phyloP scores from a whole-genome alignment of 495 filamentous ascomycete genomes.

The Amphirosellinia nigrospora region DNA sequence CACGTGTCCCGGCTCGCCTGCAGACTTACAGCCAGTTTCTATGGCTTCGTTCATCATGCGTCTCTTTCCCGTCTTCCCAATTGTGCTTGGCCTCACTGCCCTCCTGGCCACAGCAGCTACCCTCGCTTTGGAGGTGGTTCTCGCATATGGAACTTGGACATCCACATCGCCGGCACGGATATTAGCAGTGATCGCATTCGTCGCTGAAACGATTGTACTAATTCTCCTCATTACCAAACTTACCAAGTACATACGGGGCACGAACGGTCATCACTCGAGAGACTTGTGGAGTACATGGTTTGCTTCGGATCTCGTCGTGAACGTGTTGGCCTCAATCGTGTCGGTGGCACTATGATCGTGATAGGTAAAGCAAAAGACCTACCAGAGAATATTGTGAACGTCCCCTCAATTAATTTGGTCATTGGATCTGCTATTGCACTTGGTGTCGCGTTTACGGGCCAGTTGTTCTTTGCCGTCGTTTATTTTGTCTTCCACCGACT shows the following conservation, averaged over 20 bases:
- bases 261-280: slow-evolving; percentile 30
- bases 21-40: background rate
- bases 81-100: slow-evolving; percentile 46
- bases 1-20: background rate
- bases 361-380: slow-evolving; percentile 41
- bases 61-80: slow-evolving; percentile 41
- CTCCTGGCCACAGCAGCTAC: slow-evolving; percentile 48
- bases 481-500: slow-evolving; percentile 43
- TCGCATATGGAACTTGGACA: slow-evolving; percentile 44
- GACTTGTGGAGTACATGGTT: slow-evolving; percentile 44
- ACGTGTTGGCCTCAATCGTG: slow-evolving; percentile 45
- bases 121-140: slow-evolving; percentile 46
- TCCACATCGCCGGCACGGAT: slow-evolving; percentile 39
- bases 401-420: slow-evolving; percentile 38
- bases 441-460: slow-evolving; percentile 47
- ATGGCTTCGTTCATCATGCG: slow-evolving; percentile 38
- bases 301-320: slow-evolving; percentile 42
- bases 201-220: slow-evolving; percentile 44
- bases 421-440: slow-evolving; percentile 48
- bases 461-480: slow-evolving; percentile 48
- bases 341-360: slow-evolving; percentile 45
- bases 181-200: slow-evolving; percentile 44
- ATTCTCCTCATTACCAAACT: slow-evolving; percentile 37
- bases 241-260: slow-evolving; percentile 32
- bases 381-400: slow-evolving; percentile 40